A percentile compares a stretch with the other conserved stretches of the same genome.
Evolutionary conservation across 768 basidiomycete species (phyloP).

Genomic region (Termitomyces heimii): DNA sequence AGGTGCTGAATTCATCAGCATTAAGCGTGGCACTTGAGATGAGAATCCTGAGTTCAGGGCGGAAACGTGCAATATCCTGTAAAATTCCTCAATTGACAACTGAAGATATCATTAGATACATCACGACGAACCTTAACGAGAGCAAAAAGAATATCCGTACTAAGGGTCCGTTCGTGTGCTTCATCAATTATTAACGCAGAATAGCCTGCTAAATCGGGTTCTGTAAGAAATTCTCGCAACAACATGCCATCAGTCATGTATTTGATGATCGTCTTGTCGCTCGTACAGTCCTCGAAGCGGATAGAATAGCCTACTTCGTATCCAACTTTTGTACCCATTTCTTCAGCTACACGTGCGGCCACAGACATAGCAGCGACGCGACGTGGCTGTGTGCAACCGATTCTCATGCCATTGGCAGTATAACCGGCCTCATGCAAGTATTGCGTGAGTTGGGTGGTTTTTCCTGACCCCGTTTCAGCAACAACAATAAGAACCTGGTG

Average conservation of each 20-base stretch:
- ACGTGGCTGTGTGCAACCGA: constrained; percentile 97
- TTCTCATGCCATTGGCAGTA: constrained; percentile 78
- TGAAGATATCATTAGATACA: constrained; percentile 15
- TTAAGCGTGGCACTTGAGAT: constrained; percentile 98
- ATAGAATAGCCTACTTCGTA: constrained; percentile 99
- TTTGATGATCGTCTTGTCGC: constrained; percentile 97
- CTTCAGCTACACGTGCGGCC: constrained; percentile 97
- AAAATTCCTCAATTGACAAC: constrained; percentile 19
- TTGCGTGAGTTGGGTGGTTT: constrained; percentile 97
- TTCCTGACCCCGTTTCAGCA: constrained; percentile 97
- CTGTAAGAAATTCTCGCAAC: constrained; percentile 92
- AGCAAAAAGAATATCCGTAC: constrained; percentile 98
- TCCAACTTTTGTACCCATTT: constrained; percentile 96
- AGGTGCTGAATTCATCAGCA: constrained; percentile 96
- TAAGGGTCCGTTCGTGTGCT: constrained; percentile 95
- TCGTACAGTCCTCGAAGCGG: constrained; percentile 98
- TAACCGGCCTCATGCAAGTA: constrained; percentile 98
- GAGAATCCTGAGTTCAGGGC: constrained; percentile 87
- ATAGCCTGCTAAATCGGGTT: constrained; percentile 94
- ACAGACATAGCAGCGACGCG: constrained; percentile 99
- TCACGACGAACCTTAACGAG: constrained; percentile 84
- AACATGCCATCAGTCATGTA: constrained; percentile 99
- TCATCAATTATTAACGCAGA: constrained; percentile 96
- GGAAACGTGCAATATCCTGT: constrained; percentile 95
- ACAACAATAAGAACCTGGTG: constrained; percentile 97